Evolutionary conservation across 1,284 basidiomycete species (phyloP).

Genomic region (Ustilago vetiveriae): DNA sequence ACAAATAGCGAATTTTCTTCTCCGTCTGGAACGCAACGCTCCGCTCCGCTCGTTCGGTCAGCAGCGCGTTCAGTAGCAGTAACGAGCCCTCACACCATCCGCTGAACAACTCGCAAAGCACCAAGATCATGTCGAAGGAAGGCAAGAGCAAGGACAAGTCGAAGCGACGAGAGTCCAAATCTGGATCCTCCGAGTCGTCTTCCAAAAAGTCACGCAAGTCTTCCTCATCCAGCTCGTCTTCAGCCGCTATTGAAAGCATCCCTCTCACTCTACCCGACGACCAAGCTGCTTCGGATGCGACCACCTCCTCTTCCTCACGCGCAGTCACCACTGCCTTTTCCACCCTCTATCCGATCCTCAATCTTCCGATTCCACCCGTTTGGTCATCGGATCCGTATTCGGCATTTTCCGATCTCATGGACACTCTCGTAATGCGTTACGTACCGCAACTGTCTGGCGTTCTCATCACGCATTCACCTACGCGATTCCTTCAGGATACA

Average conservation of each 20-base stretch:
- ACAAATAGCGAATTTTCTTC: no score
- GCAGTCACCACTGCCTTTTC: slow-evolving; percentile 49
- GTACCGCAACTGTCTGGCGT: slow-evolving; percentile 87
- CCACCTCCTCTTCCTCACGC: background rate
- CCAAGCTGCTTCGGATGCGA: background rate
- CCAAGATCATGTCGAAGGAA: slow-evolving; percentile 34
- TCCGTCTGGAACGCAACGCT: no score
- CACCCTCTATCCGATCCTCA: slow-evolving; percentile 51
- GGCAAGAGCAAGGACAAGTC: slow-evolving; percentile 38
- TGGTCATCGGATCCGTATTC: slow-evolving; percentile 44
- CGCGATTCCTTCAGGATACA: slow-evolving; percentile 76
- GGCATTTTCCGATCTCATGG: slow-evolving; percentile 61
- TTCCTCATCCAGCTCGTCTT: slow-evolving; percentile 9
- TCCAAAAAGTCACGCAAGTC: slow-evolving; percentile 36
- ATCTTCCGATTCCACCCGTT: slow-evolving; percentile 60
- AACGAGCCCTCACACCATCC: no score
- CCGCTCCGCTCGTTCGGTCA: no score
- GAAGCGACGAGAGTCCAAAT: slow-evolving; percentile 27
- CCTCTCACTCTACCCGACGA: background rate
- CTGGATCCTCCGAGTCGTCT: slow-evolving; percentile 2
- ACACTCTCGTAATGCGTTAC: slow-evolving; percentile 71
- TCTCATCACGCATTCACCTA: slow-evolving; percentile 83
- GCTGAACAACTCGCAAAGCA: no score
- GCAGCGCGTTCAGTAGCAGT: no score
- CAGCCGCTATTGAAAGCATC: slow-evolving; percentile 4